A percentile compares a stretch with the other conserved stretches of the same genome.
These are phyloP conservation scores for Canariomyces notabilis DNA, from an alignment of 2,329 filamentous ascomycete genomes.

Conservation along the genomic window DNA sequence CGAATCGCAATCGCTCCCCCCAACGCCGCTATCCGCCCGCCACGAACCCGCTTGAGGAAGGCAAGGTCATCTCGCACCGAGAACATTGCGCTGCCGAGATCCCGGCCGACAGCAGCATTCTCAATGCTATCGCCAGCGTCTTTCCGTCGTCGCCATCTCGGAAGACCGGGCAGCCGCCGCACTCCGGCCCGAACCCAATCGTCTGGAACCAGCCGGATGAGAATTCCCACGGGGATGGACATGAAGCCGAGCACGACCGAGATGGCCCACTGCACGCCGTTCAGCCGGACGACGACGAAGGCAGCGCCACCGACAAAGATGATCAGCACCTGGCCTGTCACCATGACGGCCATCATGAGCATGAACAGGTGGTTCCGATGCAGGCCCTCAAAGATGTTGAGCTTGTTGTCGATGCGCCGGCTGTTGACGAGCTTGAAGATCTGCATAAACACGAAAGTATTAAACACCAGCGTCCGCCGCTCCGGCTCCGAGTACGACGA, in stretches of 20 bases:
- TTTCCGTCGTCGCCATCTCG: not conserved
- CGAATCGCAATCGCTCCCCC: not conserved
- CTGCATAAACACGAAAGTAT: constrained; percentile 86
- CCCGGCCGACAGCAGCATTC: not conserved
- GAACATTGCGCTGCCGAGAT: constrained; percentile 4
- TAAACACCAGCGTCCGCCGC: constrained; percentile 67
- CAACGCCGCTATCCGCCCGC: constrained; percentile 7
- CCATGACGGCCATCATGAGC: constrained; percentile 59
- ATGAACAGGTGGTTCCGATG: constrained; percentile 73
- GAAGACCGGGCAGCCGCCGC: not conserved
- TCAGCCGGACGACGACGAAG: constrained; percentile 56
- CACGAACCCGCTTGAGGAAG: constrained; percentile 11
- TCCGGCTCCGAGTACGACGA: constrained; percentile 25
- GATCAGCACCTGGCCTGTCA: constrained; percentile 67
- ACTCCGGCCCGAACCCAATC: not conserved
- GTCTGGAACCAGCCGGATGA: constrained; percentile 6
- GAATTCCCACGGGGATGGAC: constrained; percentile 1
- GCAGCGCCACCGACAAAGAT: constrained; percentile 64
- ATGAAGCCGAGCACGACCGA: constrained; percentile 3
- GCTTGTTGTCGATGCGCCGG: constrained; percentile 73
- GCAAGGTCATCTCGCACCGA: constrained; percentile 8
- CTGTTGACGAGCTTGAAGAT: constrained; percentile 85
- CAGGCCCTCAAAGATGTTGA: constrained; percentile 79
- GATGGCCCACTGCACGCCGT: constrained; percentile 1
- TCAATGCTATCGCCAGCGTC: not conserved